Evolutionary conservation across 208 protist species (phyloP).

Genomic region (Acanthamoeba castellanii): DNA sequence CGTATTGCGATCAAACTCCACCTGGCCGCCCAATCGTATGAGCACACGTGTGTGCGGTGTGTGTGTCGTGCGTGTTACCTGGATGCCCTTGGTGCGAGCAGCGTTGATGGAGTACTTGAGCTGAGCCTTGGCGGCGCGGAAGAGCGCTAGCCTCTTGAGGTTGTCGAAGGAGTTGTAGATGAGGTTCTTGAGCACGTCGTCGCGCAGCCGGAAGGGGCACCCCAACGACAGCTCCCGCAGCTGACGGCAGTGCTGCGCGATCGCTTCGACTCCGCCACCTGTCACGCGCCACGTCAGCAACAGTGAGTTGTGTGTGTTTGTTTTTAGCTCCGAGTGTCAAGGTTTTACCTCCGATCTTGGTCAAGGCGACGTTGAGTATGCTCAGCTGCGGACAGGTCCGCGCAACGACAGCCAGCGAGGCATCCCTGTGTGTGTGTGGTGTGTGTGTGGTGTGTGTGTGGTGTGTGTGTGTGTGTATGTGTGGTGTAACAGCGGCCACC

Average conservation of each 20-base stretch:
- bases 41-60: neutral
- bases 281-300: neutral
- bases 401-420: conserved; percentile 37
- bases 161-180: conserved; percentile 68
- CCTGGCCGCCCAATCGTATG: neutral
- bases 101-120: conserved; percentile 64
- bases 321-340: neutral
- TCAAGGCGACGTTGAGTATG: conserved; percentile 58
- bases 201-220: conserved; percentile 51
- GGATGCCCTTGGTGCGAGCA: conserved; percentile 51
- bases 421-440: conserved; percentile 4
- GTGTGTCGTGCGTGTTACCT: conserved; percentile 1
- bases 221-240: conserved; percentile 45
- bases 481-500: too few species aligned
- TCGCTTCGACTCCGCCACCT: conserved; percentile 37
- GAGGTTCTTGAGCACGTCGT: conserved; percentile 66
- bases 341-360: conserved; percentile 51
- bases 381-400: conserved; percentile 14
- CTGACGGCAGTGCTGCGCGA: conserved; percentile 46
- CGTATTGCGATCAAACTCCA: conserved; percentile 51
- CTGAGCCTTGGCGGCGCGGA: conserved; percentile 38
- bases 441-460: neutral
- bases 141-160: conserved; percentile 26
- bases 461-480: too few species aligned
- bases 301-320: too few species aligned